phyloP scores from a whole-genome alignment of 768 basidiomycete genomes.

The Russula abietina region DNA sequence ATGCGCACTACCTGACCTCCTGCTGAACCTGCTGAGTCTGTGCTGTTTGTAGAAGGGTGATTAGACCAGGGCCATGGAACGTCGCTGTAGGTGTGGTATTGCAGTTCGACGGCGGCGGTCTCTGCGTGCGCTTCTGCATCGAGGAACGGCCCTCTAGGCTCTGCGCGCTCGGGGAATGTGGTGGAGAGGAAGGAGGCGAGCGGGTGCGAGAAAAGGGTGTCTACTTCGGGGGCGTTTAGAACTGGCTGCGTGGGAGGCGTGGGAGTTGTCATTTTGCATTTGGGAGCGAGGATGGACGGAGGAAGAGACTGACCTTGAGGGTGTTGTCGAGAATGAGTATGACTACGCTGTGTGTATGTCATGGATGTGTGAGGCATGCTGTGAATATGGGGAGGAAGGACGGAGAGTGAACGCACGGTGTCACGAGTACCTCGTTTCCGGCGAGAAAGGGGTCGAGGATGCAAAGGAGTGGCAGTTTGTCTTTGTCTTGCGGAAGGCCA shows the following conservation, averaged over 20 bases:
- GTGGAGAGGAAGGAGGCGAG: slow-evolving; percentile 57
- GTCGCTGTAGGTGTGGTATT: slow-evolving; percentile 65
- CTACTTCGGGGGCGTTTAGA: slow-evolving; percentile 73
- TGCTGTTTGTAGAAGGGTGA: neutral
- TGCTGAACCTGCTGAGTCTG: neutral
- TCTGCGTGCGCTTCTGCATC: slow-evolving; percentile 46
- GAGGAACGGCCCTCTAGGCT: slow-evolving; percentile 26
- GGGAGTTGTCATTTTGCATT: neutral
- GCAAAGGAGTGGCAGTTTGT: slow-evolving; percentile 69
- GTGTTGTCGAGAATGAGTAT: slow-evolving; percentile 78
- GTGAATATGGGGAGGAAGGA: neutral
- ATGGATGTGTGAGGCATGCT: neutral
- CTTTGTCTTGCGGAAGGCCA: slow-evolving; percentile 67
- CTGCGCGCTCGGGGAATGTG: slow-evolving; percentile 41
- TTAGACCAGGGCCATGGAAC: slow-evolving; percentile 41
- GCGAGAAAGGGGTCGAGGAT: slow-evolving; percentile 75
- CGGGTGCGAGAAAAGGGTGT: slow-evolving; percentile 80
- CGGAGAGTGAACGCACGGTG: slow-evolving; percentile 57
- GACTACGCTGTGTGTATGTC: slow-evolving; percentile 53
- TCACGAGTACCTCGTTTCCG: slow-evolving; percentile 66
- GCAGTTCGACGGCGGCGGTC: slow-evolving; percentile 36
- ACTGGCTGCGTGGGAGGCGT: slow-evolving; percentile 50
- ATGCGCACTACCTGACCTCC: slow-evolving; percentile 35
- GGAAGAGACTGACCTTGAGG: slow-evolving; percentile 46
- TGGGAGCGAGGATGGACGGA: neutral